Conservation (phyloP, 306 rosid species). For the Quercus agrifolia region DNA sequence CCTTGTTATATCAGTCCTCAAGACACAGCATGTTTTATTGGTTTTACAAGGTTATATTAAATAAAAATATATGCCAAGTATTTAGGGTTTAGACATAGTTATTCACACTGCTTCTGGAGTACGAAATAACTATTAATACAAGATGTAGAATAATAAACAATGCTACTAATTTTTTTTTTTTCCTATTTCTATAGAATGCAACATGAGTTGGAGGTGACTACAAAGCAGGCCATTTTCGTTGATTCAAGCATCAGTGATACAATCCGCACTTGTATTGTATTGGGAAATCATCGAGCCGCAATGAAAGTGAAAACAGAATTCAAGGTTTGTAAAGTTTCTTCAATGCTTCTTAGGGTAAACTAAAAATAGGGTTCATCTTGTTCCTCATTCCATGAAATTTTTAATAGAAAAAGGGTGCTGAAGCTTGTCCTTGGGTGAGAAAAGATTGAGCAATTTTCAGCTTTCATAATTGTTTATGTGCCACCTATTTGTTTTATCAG, state of each 20-base stretch:
- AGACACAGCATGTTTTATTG: background rate
- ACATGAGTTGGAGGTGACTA: conserved; percentile 82
- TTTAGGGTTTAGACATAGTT: conserved; percentile 6
- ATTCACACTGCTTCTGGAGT: conserved; percentile 6
- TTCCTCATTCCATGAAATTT: conserved; percentile 4
- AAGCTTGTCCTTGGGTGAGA: background rate
- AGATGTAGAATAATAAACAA: background rate
- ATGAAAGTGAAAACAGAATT: conserved; percentile 87
- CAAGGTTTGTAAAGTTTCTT: conserved; percentile 57
- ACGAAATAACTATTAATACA: conserved; percentile 12
- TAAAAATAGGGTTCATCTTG: conserved; percentile 17
- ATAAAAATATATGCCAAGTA: conserved; percentile 2
- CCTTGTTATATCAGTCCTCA: conserved; percentile 14
- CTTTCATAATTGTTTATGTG: background rate
- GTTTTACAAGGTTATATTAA: conserved; percentile 7
- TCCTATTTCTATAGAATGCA: conserved; percentile 60
- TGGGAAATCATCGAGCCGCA: conserved; percentile 96
- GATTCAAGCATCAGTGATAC: conserved; percentile 97
- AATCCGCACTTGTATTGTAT: conserved; percentile 92
- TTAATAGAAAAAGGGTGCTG: background rate
- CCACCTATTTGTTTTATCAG: conserved; percentile 11
- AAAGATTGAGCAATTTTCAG: background rate
- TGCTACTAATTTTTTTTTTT: background rate
- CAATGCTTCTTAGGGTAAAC: background rate
- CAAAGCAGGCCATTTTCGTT: conserved; percentile 97